A percentile compares a stretch with the other conserved stretches of the same genome.
These are phyloP conservation scores for Blastocystis sp. DNA, from an alignment of 352 stramenopile genomes.

Conservation along the genomic window DNA sequence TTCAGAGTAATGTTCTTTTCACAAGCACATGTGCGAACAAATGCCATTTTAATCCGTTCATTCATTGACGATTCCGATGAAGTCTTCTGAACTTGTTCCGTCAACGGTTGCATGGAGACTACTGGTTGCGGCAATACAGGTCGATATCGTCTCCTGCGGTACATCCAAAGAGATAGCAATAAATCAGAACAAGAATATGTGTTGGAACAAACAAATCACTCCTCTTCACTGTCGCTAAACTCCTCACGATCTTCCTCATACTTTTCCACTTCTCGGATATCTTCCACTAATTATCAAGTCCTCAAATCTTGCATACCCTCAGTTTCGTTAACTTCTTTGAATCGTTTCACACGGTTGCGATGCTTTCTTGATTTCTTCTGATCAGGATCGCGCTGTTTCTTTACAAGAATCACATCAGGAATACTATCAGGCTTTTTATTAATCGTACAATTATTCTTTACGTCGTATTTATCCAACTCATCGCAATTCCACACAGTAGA, in stretches of 20 bases:
- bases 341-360: neutral
- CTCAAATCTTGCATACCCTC: neutral
- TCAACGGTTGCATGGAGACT: no score
- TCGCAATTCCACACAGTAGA: constrained; percentile 88
- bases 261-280: constrained; percentile 27
- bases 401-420: constrained; percentile 55
- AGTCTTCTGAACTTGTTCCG: no score
- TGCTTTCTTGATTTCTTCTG: constrained; percentile 49
- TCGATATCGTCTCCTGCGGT: no score
- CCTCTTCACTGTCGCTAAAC: constrained; percentile 24
- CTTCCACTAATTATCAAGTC: neutral
- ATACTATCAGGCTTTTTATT: neutral
- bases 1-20: neutral
- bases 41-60: neutral
- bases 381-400: constrained; percentile 2
- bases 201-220: neutral
- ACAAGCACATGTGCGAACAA: neutral
- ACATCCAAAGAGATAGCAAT: neutral
- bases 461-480: constrained; percentile 72
- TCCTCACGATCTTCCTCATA: constrained; percentile 60
- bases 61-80: no score
- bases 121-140: no score
- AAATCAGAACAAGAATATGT: neutral
- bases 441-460: neutral
- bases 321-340: neutral